A percentile compares a stretch with the other conserved stretches of the same genome.
Evolutionary conservation across 257 asterid species (phyloP).

Genomic region (Solanum tacnaense): DNA sequence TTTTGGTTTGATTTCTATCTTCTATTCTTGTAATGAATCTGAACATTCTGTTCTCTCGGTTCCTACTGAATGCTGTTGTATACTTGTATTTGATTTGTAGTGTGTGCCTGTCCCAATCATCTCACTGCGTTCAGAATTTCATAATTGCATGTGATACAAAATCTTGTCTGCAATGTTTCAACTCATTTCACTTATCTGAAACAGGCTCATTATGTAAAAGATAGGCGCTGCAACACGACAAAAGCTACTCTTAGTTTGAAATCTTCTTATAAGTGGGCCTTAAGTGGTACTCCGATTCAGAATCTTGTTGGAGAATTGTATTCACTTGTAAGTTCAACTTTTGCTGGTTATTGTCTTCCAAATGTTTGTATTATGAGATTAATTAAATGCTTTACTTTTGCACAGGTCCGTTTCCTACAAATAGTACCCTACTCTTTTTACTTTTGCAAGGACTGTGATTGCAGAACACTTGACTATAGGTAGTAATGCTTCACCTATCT

Average conservation of each 20-base stretch:
- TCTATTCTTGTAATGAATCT: neutral
- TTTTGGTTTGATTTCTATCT: neutral
- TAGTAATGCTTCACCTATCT: constrained; percentile 10
- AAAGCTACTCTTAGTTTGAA: constrained; percentile 68
- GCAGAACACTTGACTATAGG: constrained; percentile 79
- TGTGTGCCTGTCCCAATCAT: neutral
- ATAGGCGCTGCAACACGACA: constrained; percentile 69
- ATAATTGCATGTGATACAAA: neutral
- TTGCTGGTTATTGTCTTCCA: neutral
- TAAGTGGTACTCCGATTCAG: constrained; percentile 98
- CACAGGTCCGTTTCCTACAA: constrained; percentile 88
- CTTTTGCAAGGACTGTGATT: constrained; percentile 94
- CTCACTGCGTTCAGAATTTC: neutral
- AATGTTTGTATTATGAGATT: neutral
- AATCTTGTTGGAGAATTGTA: constrained; percentile 96
- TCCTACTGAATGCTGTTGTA: neutral
- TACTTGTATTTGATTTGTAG: neutral
- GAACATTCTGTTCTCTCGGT: neutral
- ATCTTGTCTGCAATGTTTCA: neutral
- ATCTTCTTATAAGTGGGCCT: constrained; percentile 86
- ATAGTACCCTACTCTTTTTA: constrained; percentile 76
- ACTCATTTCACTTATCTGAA: neutral
- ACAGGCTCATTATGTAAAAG: constrained; percentile 93
- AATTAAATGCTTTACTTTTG: constrained; percentile 2
- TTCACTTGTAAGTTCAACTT: constrained; percentile 66